Base-by-base conservation (phyloP, 306 rosid species). In the Prunus kanzakura region DNA sequence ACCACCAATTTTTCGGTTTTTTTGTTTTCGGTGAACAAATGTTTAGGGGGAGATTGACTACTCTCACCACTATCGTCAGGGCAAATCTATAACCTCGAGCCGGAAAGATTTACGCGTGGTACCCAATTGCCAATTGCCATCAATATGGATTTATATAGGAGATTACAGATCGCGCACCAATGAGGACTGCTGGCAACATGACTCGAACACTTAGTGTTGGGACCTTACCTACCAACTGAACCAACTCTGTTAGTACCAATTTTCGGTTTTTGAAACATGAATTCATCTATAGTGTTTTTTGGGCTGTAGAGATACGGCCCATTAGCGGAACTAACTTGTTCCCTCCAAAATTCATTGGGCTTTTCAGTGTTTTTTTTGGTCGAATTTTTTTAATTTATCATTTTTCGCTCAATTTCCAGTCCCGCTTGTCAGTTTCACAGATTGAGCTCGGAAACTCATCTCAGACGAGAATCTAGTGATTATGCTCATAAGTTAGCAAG, bases 201-300 rank as follows among this genome's bases (percentile, higher is more conserved):
- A 30, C 5, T 32, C 38, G 0, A 32, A 32, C 38, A 32, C 38
- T 4, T 1, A 4, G 1, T 32, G 0, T 0, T 0, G 6, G 0
- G 0, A 32, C 7, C 38, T 32, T 32, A 32, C 7, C 7, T 32
- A 32, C 7, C 7, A 32, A 4, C 1, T 5, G 0, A 32, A 32
- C 38, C 38, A 32, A 32, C 7, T 7, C 1, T 32, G 6, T 4
- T 4, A 32, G 6, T 7, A 4, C 7, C 7, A 4, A 35, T 52
- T 52, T 18, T 18, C 3, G 15, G 9, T 10, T 56, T 56, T n/a
- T 3, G 11, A 12, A 19, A 9, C 62, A 56, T 10, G 6, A 25
- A 20, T 56, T 56, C 35, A 25, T 11, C 20, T 4, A 1, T 23
- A 60, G 1, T 1, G 8, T 11, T 18, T 29, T 11, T 13, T 54